These are phyloP conservation scores for Mrakia blollopis DNA, from an alignment of 768 basidiomycete species.

Conservation along the genomic window DNA sequence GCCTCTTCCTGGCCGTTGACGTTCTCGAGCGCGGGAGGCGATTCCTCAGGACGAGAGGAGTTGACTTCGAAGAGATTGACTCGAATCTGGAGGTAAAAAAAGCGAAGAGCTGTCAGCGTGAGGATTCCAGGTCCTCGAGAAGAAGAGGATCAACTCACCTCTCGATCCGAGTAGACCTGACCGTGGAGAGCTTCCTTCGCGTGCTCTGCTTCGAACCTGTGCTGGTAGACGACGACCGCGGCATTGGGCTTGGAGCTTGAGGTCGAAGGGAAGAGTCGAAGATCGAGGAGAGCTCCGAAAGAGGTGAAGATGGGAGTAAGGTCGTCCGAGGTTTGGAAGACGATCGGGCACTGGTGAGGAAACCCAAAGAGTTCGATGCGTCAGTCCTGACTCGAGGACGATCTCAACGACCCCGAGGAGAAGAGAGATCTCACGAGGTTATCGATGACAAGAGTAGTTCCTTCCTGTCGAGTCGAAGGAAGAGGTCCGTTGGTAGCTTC, in stretches of 20 bases:
- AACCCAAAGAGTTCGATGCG: too few relatives aligned
- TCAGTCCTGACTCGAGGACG: neutral
- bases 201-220: constrained; percentile 7
- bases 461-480: neutral
- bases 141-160: neutral
- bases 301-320: constrained; percentile 20
- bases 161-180: constrained; percentile 16
- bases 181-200: constrained; percentile 19
- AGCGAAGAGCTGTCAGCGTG: neutral
- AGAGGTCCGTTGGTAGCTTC: neutral
- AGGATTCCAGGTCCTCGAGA: neutral
- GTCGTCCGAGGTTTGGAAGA: constrained; percentile 28
- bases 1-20: neutral
- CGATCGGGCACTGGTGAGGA: constrained; percentile 13
- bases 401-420: neutral
- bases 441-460: constrained; percentile 20
- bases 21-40: neutral
- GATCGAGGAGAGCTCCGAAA: constrained; percentile 8
- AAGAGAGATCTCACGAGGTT: constrained; percentile 21
- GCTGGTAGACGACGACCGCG: constrained; percentile 20
- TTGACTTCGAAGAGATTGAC: neutral
- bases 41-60: neutral
- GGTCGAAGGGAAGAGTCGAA: constrained; percentile 25
- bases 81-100: neutral
- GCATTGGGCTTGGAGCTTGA: constrained; percentile 19